A percentile compares a stretch with the other conserved stretches of the same genome.
Conservation (phyloP, 2,329 filamentous ascomycete species). For the Hyphodiscus sp. region DNA sequence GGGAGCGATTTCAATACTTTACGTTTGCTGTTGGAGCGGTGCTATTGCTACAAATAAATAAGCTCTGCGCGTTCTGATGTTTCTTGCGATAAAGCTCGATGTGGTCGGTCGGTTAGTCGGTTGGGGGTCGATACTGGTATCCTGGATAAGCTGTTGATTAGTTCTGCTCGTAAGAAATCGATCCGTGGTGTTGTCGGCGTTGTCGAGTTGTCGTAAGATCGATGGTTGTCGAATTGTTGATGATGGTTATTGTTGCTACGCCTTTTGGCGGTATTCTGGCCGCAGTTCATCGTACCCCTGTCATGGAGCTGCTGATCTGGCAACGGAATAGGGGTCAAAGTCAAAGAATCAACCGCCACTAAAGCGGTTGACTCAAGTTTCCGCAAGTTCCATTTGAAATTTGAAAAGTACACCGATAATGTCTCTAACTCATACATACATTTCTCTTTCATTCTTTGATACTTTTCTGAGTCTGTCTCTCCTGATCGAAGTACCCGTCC, state of each 20-base stretch:
- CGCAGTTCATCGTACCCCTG: no score
- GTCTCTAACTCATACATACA: no score
- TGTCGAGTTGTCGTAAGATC: not conserved
- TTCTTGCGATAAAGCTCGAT: not conserved
- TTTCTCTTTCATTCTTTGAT: no score
- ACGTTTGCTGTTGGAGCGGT: constrained; percentile 14
- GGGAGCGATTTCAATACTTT: not conserved
- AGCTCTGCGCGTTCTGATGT: constrained; percentile 9
- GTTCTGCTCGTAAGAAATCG: constrained; percentile 1
- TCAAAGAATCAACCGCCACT: not conserved
- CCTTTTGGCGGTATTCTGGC: no score
- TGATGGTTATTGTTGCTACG: constrained; percentile 4
- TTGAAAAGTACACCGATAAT: no score
- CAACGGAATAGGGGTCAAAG: constrained; percentile 1
- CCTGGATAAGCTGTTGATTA: not conserved
- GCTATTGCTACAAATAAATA: constrained; percentile 8
- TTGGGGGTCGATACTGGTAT: not conserved
- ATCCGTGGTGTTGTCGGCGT: not conserved
- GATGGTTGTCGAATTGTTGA: constrained; percentile 5
- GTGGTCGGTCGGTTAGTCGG: constrained; percentile 1
- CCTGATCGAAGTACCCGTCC: no score
- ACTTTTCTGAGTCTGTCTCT: no score
- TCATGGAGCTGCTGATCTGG: constrained; percentile 3
- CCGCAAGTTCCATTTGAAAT: not conserved
- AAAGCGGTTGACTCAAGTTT: not conserved